Conservation (phyloP, 208 protist genomes). For the Wallacemonas sp. region DNA sequence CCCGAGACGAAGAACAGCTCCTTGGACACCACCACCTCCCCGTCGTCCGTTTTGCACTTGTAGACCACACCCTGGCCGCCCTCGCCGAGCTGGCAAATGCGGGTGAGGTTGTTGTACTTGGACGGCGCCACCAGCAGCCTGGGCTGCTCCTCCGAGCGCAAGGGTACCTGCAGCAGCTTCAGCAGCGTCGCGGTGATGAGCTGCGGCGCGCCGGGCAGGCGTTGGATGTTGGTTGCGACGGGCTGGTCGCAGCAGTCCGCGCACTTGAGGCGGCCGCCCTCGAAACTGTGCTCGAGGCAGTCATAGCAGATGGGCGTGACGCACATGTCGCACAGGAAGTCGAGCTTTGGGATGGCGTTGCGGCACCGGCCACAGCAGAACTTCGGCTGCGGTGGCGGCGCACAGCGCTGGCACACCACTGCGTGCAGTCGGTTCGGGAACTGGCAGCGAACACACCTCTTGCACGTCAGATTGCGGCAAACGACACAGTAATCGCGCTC, state of each 20-base stretch:
- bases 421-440: constrained; percentile 43
- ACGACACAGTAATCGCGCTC: constrained; percentile 40
- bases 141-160: constrained; percentile 6
- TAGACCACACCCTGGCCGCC: constrained; percentile 83
- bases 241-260: constrained; percentile 54
- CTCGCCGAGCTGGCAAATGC: constrained; percentile 54
- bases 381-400: constrained; percentile 16
- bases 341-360: constrained; percentile 22
- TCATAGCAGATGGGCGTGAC: constrained; percentile 49
- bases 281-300: constrained; percentile 65
- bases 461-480: constrained; percentile 48
- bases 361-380: constrained; percentile 60
- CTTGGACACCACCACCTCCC: constrained; percentile 78
- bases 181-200: constrained; percentile 25
- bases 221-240: constrained; percentile 16
- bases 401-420: constrained; percentile 54
- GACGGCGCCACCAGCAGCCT: constrained; percentile 18
- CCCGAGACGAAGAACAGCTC: constrained; percentile 71
- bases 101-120: constrained; percentile 55
- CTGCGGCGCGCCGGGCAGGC: background rate
- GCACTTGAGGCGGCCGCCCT: constrained; percentile 76
- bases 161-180: constrained; percentile 19
- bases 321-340: constrained; percentile 73
- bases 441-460: constrained; percentile 25
- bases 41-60: constrained; percentile 71